A percentile compares a stretch with the other conserved stretches of the same genome.
Evolutionary conservation across 805 yeast genomes (phyloP).

Genomic region (Ascoidea rubescens): DNA sequence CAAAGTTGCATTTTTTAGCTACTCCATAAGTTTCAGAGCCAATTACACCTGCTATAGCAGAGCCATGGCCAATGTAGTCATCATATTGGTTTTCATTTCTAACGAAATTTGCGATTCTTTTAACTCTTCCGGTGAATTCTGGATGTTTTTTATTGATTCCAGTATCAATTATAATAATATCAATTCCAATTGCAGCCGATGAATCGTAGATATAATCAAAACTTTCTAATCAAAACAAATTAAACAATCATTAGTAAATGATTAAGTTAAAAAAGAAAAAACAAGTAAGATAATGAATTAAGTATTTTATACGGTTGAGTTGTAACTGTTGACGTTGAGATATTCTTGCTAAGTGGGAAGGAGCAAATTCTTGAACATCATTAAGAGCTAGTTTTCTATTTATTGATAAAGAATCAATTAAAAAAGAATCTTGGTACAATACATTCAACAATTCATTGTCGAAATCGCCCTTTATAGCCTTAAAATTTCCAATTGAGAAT

Average conservation of each 20-base stretch:
- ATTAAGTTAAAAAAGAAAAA: neutral
- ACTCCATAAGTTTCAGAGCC: conserved; percentile 40
- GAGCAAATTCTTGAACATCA: conserved; percentile 27
- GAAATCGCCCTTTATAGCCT: conserved; percentile 24
- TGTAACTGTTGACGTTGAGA: conserved; percentile 20
- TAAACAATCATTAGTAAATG: conserved; percentile 7
- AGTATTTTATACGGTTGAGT: conserved; percentile 10
- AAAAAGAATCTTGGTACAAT: conserved; percentile 21
- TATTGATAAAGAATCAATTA: conserved; percentile 23
- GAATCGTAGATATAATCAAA: conserved; percentile 28
- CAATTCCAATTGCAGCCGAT: conserved; percentile 26
- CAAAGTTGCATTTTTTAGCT: conserved; percentile 28
- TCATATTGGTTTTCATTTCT: conserved; percentile 14
- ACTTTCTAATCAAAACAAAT: neutral
- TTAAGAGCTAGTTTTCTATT: conserved; percentile 22
- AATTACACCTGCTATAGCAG: conserved; percentile 40
- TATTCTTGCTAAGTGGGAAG: conserved; percentile 27
- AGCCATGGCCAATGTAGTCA: conserved; percentile 34
- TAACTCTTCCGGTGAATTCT: conserved; percentile 30
- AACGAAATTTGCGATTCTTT: conserved; percentile 31
- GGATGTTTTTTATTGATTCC: conserved; percentile 25
- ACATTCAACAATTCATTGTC: conserved; percentile 16
- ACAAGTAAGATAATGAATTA: neutral
- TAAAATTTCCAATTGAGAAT: conserved; percentile 12
- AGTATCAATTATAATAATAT: conserved; percentile 24